Percentiles rank a stretch among this genome's conserved stretches.
Evolutionary conservation across 2,329 filamentous ascomycete species (phyloP).

Genomic region (Waltergamsia citrina): DNA sequence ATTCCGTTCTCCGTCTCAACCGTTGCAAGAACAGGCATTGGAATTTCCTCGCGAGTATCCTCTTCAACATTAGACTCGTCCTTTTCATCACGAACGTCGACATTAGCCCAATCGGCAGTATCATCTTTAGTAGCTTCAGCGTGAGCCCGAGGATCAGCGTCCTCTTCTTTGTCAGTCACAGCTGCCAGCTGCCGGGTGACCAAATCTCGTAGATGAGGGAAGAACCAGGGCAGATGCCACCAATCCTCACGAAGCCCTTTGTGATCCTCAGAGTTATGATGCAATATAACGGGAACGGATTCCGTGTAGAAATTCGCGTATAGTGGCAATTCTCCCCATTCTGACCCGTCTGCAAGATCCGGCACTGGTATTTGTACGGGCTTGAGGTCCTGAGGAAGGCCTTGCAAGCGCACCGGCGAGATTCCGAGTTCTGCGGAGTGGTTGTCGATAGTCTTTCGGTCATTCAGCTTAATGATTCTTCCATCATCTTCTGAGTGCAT

Average conservation of each 20-base stretch:
- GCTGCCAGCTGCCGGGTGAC: constrained; percentile 3
- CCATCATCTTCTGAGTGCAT: constrained; percentile 13
- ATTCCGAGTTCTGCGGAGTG: constrained; percentile 9
- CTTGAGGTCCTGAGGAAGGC: constrained; percentile 10
- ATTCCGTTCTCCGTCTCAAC: too few relatives aligned
- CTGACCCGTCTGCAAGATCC: constrained; percentile 8
- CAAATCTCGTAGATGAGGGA: constrained; percentile 10
- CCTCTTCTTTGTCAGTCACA: too few relatives aligned
- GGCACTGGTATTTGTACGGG: background rate
- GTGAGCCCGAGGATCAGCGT: too few relatives aligned
- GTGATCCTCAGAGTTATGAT: constrained; percentile 13
- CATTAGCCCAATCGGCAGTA: too few relatives aligned
- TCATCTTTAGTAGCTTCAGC: too few relatives aligned
- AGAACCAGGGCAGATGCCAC: constrained; percentile 15
- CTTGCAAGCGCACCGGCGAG: constrained; percentile 8
- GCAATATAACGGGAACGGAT: constrained; percentile 11
- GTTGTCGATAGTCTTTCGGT: constrained; percentile 9
- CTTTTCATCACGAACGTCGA: too few relatives aligned
- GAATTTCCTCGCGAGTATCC: too few relatives aligned
- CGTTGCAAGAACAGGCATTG: too few relatives aligned
- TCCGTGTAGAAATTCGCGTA: constrained; percentile 14
- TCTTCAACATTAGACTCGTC: too few relatives aligned
- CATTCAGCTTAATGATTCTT: constrained; percentile 10
- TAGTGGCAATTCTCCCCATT: constrained; percentile 9
- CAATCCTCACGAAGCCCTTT: constrained; percentile 11